Base-by-base conservation (phyloP, 306 rosid genomes). In the Canavalia gladiata region DNA sequence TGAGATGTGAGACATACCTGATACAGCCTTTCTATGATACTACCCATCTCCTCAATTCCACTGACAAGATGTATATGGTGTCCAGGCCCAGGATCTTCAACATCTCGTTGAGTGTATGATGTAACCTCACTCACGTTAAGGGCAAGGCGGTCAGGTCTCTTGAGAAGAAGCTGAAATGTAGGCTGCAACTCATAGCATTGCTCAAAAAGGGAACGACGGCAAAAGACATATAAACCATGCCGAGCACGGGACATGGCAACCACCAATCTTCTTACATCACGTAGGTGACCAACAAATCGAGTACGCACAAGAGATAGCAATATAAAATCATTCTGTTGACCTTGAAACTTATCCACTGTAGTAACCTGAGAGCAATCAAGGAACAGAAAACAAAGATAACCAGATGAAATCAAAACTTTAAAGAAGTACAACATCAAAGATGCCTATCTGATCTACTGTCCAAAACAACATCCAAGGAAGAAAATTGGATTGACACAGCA, bases 231-330 rank as follows among this genome's bases (percentile, higher is more conserved):
- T 28, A 95, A 83, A 77, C 99, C 99, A 84, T 90, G 93, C 62
- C 98, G 90, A 81, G 99, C 99, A 90, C 97, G 97, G 75, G 99
- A 95, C 99, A 95, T 93, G 72, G 98, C 99, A 74, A 93, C 99
- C 74, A 95, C 91, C 90, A 95, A 88, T 91, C 99, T 95, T 83
- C 99, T 87, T 60, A 95, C 99, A 88, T 93, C 99, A 29, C 99
- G 96, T 51, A 95, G 91, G 86, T 95, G 99, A 88, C 99, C 99
- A 69, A 95, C 99, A 78, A 93, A 89, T 68, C 96, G 92, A 30
- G 99, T 90, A 51, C 99, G 98, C 73, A 90, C 98, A 63, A 95
- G 97, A 58, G 98, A 95, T 45, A 95, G 88, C 90, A 95, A 65
- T 85, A 91, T 93, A 86, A 85, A 95, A 90, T 95, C 99, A 84